Conservation (phyloP, 192 early-diverging fungal genomes). For the Backusella psychrophila region DNA sequence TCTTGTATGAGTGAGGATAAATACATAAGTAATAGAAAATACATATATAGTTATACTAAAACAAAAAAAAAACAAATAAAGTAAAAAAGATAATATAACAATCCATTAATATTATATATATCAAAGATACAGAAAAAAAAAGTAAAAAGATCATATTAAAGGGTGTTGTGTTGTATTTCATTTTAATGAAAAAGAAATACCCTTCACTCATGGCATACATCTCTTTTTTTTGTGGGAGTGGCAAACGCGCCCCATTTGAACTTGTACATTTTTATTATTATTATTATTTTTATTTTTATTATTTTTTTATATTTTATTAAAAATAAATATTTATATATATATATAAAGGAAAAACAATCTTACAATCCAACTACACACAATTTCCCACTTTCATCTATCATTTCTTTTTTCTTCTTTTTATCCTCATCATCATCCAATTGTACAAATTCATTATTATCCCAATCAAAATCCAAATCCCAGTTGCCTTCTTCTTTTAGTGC, state of each 20-base stretch:
- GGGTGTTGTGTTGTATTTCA: too few species aligned
- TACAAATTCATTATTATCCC: slow-evolving; percentile 13
- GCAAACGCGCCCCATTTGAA: too few species aligned
- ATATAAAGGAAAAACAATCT: background rate
- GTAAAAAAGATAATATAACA: too few species aligned
- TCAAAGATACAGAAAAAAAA: too few species aligned
- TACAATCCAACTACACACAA: slow-evolving; percentile 12
- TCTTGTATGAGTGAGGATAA: background rate
- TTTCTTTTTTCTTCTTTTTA: background rate
- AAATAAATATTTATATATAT: background rate
- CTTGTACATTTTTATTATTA: too few species aligned
- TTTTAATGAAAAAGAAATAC: too few species aligned
- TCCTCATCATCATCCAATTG: background rate
- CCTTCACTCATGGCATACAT: too few species aligned
- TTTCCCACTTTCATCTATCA: slow-evolving; percentile 17
- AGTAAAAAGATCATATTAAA: too few species aligned
- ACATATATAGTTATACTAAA: background rate
- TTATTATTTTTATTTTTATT: too few species aligned
- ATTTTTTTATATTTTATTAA: background rate
- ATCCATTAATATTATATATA: too few species aligned
- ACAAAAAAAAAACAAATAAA: too few species aligned
- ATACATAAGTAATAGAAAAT: background rate
- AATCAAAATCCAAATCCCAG: background rate
- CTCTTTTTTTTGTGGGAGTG: too few species aligned
- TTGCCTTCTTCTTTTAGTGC: background rate